Evolutionary conservation across 768 basidiomycete genomes (phyloP).

Genomic region (Mycena amicta): DNA sequence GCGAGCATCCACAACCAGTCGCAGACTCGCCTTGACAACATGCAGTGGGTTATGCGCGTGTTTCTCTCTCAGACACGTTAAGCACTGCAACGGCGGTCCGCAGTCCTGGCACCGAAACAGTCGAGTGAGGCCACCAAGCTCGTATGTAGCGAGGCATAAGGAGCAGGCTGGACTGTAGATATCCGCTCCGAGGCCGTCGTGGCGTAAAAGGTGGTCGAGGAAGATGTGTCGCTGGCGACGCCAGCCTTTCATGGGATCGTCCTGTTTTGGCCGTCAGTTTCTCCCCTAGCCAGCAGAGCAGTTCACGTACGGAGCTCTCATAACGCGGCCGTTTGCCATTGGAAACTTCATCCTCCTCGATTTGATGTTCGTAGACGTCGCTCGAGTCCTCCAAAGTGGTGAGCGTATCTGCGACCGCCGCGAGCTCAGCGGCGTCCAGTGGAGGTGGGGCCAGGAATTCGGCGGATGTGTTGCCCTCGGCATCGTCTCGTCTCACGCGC

Average conservation of each 20-base stretch:
- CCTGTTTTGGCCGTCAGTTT: background rate
- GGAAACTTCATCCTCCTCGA: no score
- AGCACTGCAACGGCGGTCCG: background rate
- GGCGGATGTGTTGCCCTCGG: no score
- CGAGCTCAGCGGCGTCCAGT: no score
- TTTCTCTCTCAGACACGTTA: background rate
- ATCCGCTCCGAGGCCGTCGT: background rate
- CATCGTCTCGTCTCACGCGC: no score
- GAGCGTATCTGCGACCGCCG: no score
- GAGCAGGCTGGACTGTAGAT: background rate
- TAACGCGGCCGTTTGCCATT: background rate
- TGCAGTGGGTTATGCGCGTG: background rate
- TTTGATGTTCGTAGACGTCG: no score
- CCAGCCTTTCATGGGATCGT: slow-evolving; percentile 4
- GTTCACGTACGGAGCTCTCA: background rate
- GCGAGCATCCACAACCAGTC: background rate
- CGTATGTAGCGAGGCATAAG: background rate
- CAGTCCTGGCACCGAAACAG: background rate
- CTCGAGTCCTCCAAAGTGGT: no score
- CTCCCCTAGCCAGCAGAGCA: background rate
- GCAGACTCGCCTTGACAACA: background rate
- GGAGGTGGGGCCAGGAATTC: no score
- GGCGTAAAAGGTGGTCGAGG: background rate
- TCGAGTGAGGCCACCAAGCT: background rate
- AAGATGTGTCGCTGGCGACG: background rate